Base-by-base conservation (phyloP, 495 filamentous ascomycete genomes). In the Sphaerosporella brunnea region DNA sequence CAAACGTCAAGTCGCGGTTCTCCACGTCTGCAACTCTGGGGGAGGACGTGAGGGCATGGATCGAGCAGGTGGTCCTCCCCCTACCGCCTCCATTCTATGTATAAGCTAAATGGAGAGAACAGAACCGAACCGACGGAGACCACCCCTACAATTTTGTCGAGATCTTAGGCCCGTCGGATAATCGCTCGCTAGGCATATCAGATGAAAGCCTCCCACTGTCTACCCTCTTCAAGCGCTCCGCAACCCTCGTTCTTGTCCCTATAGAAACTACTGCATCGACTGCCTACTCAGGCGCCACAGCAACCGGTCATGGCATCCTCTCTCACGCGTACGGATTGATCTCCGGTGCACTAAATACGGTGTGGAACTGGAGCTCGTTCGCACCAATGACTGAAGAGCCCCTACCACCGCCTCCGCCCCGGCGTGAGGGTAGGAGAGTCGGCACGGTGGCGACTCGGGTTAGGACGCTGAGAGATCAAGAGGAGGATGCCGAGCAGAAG, bases 101-200 rank as follows among this genome's bases (percentile, higher is more conserved):
- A n/a, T n/a, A n/a, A n/a, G n/a, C n/a, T n/a, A n/a, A n/a, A n/a
- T n/a, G n/a, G n/a, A n/a, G n/a, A n/a, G 82, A 90, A 45, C 51
- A 62, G 26, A 40, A 60, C 56, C 49, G 35, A 25, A 30, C 36
- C 43, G 52, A 59, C 23, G 45, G 41, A 26, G 50, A 52, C 47
- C 63, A 63, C 24, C 79, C 81, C 2, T 96, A 85, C 61, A 80
- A 73, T 24, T 84, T 96, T 64, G 85, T 86, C 55, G 75, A 88
- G 26, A 77, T 95, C 24, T 67, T 90, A 1, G 76, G 82, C 0
- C 90, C 88, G 0, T 64, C 73, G 10, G 84, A 84, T 2, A 90
- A 78, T 56, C 75, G 71, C 42, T 73, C 72, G 4, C 72, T 96
- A 42, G 73, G 76, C 34, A 68, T 78, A 4, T 65, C 73, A 0